A percentile compares a stretch with the other conserved stretches of the same genome.
Evolutionary conservation across 306 rosid genomes (phyloP).

Genomic region (Pterocarpus santalinus): DNA sequence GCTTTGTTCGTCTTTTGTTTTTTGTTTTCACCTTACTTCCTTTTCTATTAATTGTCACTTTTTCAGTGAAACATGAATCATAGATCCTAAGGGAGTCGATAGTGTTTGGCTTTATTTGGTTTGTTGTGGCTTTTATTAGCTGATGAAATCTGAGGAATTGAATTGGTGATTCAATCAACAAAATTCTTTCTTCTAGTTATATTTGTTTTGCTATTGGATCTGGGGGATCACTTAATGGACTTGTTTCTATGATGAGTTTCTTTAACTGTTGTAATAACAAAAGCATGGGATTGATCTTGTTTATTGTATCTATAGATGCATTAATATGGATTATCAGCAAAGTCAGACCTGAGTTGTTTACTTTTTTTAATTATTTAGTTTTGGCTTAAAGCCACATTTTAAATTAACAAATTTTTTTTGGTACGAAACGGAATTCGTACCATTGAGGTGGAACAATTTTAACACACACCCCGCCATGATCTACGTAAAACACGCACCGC

Average conservation of each 20-base stretch:
- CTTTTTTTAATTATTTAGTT: not conserved
- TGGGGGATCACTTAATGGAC: conserved; percentile 24
- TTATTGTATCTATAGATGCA: not conserved
- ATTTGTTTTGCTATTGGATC: conserved; percentile 35
- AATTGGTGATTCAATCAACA: conserved; percentile 2
- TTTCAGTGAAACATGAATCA: conserved; percentile 10
- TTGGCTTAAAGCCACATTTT: not conserved
- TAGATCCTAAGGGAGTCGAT: conserved; percentile 34
- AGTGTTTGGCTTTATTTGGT: conserved; percentile 4
- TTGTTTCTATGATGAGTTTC: conserved; percentile 9
- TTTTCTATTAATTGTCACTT: not conserved
- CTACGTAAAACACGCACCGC: no score
- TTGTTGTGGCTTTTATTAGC: not conserved
- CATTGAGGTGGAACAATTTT: no score
- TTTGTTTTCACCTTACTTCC: not conserved
- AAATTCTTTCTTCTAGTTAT: not conserved
- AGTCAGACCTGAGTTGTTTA: not conserved
- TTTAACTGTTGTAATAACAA: conserved; percentile 3
- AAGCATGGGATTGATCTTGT: not conserved
- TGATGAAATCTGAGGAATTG: conserved; percentile 33
- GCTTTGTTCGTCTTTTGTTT: not conserved
- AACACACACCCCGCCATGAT: no score
- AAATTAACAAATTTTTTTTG: not conserved
- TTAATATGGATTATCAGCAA: conserved; percentile 23
- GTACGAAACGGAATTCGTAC: no score